Evolutionary conservation across 2,329 filamentous ascomycete species (phyloP).

Genomic region (Grosmannia serpens): DNA sequence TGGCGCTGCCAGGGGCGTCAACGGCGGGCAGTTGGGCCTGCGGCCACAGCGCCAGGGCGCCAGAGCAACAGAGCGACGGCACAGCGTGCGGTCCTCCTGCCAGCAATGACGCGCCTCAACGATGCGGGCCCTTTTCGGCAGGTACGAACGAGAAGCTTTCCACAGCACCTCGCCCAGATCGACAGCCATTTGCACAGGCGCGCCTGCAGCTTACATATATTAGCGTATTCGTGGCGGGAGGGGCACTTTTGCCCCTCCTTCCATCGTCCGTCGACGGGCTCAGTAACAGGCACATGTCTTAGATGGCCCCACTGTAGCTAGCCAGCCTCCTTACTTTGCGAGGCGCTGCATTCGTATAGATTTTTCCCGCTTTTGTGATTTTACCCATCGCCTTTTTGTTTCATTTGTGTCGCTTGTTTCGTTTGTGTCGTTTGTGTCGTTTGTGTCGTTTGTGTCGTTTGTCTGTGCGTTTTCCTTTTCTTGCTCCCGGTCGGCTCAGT

Average conservation of each 20-base stretch:
- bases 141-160: neutral
- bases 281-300: constrained; percentile 1
- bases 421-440: no score
- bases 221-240: neutral
- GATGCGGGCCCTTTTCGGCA: neutral
- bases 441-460: no score
- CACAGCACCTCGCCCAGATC: neutral
- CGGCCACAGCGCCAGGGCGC: neutral
- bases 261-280: neutral
- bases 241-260: neutral
- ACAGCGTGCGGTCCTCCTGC: neutral
- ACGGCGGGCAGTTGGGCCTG: neutral
- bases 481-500: no score
- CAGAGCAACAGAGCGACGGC: neutral
- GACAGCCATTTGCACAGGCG: neutral
- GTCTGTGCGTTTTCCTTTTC: no score
- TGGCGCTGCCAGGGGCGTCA: neutral
- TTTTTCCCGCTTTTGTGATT: neutral
- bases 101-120: neutral
- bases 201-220: neutral
- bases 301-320: neutral
- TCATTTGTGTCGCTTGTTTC: neutral
- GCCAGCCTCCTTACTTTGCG: neutral
- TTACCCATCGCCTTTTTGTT: neutral
- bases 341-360: neutral